Percentiles rank a stretch among this genome's conserved stretches.
phyloP scores from a whole-genome alignment of 495 filamentous ascomycete genomes.

The Xylaria curta region DNA sequence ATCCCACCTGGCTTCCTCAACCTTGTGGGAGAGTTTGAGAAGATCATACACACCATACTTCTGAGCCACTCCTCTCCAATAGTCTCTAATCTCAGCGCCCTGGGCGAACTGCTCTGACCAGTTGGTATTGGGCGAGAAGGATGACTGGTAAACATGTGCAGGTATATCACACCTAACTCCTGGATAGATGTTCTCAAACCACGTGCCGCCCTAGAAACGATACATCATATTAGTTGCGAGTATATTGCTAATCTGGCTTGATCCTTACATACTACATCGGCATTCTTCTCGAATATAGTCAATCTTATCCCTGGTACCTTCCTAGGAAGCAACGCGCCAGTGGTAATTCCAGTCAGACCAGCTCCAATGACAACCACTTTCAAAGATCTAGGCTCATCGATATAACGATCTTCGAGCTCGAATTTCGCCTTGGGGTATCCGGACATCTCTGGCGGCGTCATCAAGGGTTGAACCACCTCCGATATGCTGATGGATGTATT shows the following conservation, averaged over 20 bases:
- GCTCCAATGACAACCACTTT: slow-evolving; percentile 70
- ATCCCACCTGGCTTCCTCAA: slow-evolving; percentile 62
- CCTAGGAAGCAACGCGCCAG: slow-evolving; percentile 65
- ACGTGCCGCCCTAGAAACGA: slow-evolving; percentile 63
- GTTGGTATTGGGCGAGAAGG: slow-evolving; percentile 68
- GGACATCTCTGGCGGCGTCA: not conserved
- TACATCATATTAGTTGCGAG: not conserved
- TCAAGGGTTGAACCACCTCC: slow-evolving; percentile 9
- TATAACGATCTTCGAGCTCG: slow-evolving; percentile 53
- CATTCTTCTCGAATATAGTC: slow-evolving; percentile 77
- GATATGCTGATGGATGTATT: slow-evolving; percentile 6
- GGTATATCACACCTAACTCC: slow-evolving; percentile 76
- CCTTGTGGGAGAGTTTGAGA: slow-evolving; percentile 55
- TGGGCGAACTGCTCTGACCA: slow-evolving; percentile 72
- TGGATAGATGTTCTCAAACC: slow-evolving; percentile 75
- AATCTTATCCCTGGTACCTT: slow-evolving; percentile 63
- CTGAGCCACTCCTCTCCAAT: slow-evolving; percentile 64
- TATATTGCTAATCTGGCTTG: not conserved
- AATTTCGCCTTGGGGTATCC: slow-evolving; percentile 22
- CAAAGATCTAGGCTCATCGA: slow-evolving; percentile 63
- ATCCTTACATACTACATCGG: slow-evolving; percentile 54
- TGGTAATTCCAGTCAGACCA: slow-evolving; percentile 67
- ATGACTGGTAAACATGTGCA: slow-evolving; percentile 72
- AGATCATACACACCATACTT: slow-evolving; percentile 69
- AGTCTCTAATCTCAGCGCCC: slow-evolving; percentile 68